Base-by-base conservation (phyloP, 805 yeast genomes). In the Schizosaccharomyces japonicus region DNA sequence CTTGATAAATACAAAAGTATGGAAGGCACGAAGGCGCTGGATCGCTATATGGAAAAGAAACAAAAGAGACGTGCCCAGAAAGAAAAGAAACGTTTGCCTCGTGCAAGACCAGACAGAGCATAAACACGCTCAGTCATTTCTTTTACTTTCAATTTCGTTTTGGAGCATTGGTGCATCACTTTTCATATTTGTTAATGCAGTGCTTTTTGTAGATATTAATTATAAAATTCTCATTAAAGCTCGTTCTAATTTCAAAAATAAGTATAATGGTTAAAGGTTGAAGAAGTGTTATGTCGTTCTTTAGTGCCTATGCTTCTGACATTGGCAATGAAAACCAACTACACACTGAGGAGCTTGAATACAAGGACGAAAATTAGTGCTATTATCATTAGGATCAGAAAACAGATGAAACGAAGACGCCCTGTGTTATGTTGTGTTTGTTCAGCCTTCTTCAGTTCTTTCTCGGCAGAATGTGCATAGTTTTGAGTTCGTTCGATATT, bases 391-490 rank as follows among this genome's bases (percentile, higher is more conserved):
- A 36, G 23, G 3, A 36, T 19, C 23, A 36, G 42, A 36, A 36
- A 19, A 36, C 42, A 36, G 15, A 36, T 36, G 26, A 36, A 36
- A 6, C 42, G 42, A 6, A 36, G 42, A 10, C 42, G 42, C 23
- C 83, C 82, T 1, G 94, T 81, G 51, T 90, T 69, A 58, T 79
- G 79, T 57, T 90, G 96, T 63, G 87, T 81, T 13, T 66, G 63
- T 42, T 79, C 76, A 0, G 95, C 95, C 54, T 75, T 69, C 7
- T 69, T 66, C 17, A 90, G 65, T 62, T 90, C 90, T 51, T 73
- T 72, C 51, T 80, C 81, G 0, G 95, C 90, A 33, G 68, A 70
- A 56, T 76, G 74, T 50, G 87, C 71, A 53, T 83, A 79, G 31
- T 73, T 73, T 2, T 73, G 78, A n/a, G 94, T 78, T 50, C 75